Evolutionary conservation across 371 early-diverging fungal genomes (phyloP).

Genomic region (Cokeromyces recurvatus): DNA sequence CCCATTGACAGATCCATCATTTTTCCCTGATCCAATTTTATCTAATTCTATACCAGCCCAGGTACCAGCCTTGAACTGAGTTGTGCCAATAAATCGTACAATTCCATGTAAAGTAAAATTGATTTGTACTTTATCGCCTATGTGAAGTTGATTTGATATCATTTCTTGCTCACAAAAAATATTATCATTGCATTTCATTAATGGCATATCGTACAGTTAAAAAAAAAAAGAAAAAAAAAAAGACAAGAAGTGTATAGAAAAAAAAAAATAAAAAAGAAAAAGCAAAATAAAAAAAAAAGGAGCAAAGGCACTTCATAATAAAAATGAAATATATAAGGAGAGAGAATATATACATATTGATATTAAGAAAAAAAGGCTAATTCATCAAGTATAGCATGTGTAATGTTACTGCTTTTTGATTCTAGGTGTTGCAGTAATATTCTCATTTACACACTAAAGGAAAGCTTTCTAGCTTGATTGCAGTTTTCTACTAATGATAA

Average conservation of each 20-base stretch:
- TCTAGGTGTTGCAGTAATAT: too few species aligned
- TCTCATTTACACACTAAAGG: too few species aligned
- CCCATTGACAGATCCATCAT: conserved; percentile 68
- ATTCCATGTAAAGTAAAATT: conserved; percentile 36
- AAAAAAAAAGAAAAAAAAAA: background rate
- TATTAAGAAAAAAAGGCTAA: too few species aligned
- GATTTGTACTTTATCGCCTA: conserved; percentile 14
- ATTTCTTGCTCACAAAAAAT: background rate
- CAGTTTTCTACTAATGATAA: too few species aligned
- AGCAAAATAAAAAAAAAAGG: background rate
- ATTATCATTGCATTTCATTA: conserved; percentile 10
- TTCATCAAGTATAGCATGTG: too few species aligned
- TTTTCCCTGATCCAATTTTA: conserved; percentile 62
- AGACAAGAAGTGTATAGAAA: background rate
- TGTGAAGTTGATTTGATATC: background rate
- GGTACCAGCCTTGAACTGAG: conserved; percentile 62
- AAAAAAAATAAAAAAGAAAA: background rate
- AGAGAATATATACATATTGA: too few species aligned
- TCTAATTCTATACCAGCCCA: conserved; percentile 83
- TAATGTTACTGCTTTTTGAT: too few species aligned
- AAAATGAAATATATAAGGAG: background rate
- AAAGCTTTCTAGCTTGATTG: too few species aligned
- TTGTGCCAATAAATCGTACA: conserved; percentile 63
- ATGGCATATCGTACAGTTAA: conserved; percentile 6
- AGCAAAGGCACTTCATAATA: too few species aligned